These are phyloP conservation scores for Backusella psychrophila DNA, from an alignment of 192 early-diverging fungal species.

Conservation along the genomic window DNA sequence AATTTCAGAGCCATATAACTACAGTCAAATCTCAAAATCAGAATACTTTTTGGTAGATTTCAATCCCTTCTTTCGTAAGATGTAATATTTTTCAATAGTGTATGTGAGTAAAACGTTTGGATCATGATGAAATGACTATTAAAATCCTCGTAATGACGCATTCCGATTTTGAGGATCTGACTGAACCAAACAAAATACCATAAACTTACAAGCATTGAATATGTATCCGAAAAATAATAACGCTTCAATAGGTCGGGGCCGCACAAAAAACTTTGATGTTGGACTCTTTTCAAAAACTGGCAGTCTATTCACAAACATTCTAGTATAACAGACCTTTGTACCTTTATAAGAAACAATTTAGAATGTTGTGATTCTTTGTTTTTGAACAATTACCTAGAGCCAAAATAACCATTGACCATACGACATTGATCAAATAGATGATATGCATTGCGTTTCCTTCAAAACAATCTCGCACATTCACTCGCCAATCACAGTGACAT, in stretches of 20 bases:
- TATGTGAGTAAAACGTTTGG: no score
- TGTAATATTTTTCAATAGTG: no score
- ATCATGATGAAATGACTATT: no score
- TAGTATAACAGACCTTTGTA: not conserved
- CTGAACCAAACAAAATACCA: no score
- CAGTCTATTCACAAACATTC: conserved; percentile 13
- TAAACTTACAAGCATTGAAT: conserved; percentile 24
- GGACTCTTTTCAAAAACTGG: conserved; percentile 3
- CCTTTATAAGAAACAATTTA: not conserved
- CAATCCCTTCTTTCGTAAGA: no score
- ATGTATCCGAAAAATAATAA: conserved; percentile 15
- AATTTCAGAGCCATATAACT: not conserved
- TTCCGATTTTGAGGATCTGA: no score
- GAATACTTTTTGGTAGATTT: no score
- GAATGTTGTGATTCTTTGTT: not conserved
- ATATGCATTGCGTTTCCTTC: not conserved
- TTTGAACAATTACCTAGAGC: conserved; percentile 14
- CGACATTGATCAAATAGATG: conserved; percentile 12
- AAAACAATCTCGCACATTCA: conserved; percentile 8
- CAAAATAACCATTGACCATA: not conserved
- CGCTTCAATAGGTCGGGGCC: conserved; percentile 29
- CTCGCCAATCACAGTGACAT: conserved; percentile 35
- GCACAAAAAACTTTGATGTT: not conserved
- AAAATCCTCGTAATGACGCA: no score
- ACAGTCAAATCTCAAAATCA: not conserved